These are phyloP conservation scores for Curvularia lunata DNA, from an alignment of 2,329 filamentous ascomycete genomes.

Conservation along the genomic window DNA sequence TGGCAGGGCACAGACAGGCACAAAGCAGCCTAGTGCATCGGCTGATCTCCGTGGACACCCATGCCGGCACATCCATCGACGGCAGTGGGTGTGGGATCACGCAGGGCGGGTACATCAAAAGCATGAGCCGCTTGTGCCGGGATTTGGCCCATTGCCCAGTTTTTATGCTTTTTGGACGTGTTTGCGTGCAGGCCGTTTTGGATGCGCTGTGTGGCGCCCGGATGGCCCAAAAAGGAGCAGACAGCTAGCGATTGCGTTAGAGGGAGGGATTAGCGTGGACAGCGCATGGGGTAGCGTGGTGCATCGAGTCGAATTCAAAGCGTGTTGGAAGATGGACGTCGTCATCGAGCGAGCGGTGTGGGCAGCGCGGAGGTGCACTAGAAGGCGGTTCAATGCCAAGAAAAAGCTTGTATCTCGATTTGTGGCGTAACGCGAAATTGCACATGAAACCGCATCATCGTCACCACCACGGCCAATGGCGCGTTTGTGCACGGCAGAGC, in stretches of 20 bases:
- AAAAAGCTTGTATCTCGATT: conserved; percentile 10
- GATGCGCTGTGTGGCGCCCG: conserved; percentile 8
- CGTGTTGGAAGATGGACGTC: conserved; percentile 10
- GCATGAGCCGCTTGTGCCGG: conserved; percentile 1
- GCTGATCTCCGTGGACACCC: conserved; percentile 8
- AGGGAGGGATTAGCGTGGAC: not conserved
- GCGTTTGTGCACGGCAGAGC: not conserved
- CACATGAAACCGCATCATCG: not conserved
- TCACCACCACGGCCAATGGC: not conserved
- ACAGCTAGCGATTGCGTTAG: conserved; percentile 5
- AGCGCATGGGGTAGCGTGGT: conserved; percentile 10
- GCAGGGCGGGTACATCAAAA: conserved; percentile 24
- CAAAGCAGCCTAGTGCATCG: conserved; percentile 11
- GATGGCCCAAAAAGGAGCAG: not conserved
- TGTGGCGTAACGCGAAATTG: conserved; percentile 8
- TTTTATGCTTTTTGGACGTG: conserved; percentile 12
- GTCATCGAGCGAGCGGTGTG: conserved; percentile 19
- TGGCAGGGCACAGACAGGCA: not conserved
- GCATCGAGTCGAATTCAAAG: not conserved
- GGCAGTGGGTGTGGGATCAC: conserved; percentile 13
- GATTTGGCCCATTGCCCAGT: conserved; percentile 14
- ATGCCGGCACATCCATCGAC: conserved; percentile 7
- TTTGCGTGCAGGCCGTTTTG: not conserved
- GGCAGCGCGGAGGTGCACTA: conserved; percentile 8
- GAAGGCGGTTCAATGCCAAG: conserved; percentile 2